A percentile compares a stretch with the other conserved stretches of the same genome.
phyloP scores from a whole-genome alignment of 495 filamentous ascomycete genomes.

The Eremomyces bilateralis region DNA sequence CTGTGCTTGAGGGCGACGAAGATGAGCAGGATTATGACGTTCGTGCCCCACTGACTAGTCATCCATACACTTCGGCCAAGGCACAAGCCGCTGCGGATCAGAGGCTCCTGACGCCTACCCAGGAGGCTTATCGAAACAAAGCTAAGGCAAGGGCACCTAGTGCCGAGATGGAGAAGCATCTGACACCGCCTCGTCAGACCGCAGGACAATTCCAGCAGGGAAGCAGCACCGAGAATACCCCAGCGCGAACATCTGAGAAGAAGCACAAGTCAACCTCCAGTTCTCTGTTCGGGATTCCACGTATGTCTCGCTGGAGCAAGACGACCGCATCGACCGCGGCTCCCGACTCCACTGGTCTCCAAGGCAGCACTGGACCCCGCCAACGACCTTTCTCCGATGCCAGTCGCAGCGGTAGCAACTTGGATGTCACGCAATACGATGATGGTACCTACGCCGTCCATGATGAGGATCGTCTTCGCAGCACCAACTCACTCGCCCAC shows the following conservation, averaged over 20 bases:
- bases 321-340: slow-evolving; percentile 69
- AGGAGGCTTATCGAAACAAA: slow-evolving; percentile 14
- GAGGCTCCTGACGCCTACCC: slow-evolving; percentile 20
- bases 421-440: slow-evolving; percentile 34
- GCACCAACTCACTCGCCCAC: slow-evolving; percentile 33
- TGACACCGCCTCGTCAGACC: slow-evolving; percentile 51
- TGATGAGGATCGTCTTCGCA: slow-evolving; percentile 49
- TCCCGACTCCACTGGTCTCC: slow-evolving; percentile 17
- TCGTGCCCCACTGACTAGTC: neutral
- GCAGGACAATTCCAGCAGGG: slow-evolving; percentile 20
- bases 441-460: slow-evolving; percentile 41
- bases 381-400: slow-evolving; percentile 30
- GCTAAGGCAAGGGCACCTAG: no score
- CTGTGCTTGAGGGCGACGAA: slow-evolving; percentile 44
- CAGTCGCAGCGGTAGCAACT: slow-evolving; percentile 46
- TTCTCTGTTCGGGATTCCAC: slow-evolving; percentile 61
- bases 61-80: slow-evolving; percentile 4
- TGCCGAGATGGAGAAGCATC: slow-evolving; percentile 28
- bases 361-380: neutral
- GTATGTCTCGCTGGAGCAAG: slow-evolving; percentile 87
- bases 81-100: slow-evolving; percentile 17
- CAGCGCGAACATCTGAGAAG: slow-evolving; percentile 42
- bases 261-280: slow-evolving; percentile 85
- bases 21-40: slow-evolving; percentile 16
- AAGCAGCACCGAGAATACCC: slow-evolving; percentile 42